A percentile compares a stretch with the other conserved stretches of the same genome.
These are phyloP conservation scores for Leersia perrieri DNA, from an alignment of 176 grass and related monocot genomes.

Conservation along the genomic window DNA sequence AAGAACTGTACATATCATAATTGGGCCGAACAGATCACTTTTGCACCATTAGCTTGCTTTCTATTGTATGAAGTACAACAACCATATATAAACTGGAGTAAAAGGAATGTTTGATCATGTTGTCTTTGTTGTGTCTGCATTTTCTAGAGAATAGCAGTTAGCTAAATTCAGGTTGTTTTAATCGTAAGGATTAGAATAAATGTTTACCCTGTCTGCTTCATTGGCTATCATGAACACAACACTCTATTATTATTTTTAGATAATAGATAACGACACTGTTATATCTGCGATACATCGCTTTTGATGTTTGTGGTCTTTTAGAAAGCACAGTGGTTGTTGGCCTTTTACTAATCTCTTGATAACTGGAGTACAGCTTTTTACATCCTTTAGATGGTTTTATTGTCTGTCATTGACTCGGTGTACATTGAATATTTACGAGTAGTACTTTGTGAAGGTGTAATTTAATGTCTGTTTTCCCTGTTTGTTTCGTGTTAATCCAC, in stretches of 20 bases:
- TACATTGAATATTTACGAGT: neutral
- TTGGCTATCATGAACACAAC: neutral
- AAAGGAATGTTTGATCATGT: neutral
- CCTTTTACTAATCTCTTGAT: neutral
- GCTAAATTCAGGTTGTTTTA: neutral
- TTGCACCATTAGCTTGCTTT: neutral
- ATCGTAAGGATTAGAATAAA: neutral
- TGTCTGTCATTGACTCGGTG: neutral
- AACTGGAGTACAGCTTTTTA: neutral
- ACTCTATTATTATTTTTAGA: too few species aligned
- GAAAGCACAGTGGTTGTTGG: neutral
- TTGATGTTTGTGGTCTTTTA: too few species aligned
- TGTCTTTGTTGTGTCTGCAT: neutral
- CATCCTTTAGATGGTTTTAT: neutral
- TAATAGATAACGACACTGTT: too few species aligned
- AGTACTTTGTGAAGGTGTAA: neutral
- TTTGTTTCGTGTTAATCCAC: neutral
- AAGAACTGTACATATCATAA: neutral
- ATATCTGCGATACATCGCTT: too few species aligned
- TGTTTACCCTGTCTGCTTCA: neutral
- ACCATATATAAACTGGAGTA: neutral
- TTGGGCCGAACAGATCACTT: neutral
- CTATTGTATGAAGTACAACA: neutral
- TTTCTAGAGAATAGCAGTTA: neutral
- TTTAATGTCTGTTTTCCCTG: too few species aligned